Evolutionary conservation across 148 eudicot species (phyloP).

Genomic region (Amaranthus hypochondriacus): DNA sequence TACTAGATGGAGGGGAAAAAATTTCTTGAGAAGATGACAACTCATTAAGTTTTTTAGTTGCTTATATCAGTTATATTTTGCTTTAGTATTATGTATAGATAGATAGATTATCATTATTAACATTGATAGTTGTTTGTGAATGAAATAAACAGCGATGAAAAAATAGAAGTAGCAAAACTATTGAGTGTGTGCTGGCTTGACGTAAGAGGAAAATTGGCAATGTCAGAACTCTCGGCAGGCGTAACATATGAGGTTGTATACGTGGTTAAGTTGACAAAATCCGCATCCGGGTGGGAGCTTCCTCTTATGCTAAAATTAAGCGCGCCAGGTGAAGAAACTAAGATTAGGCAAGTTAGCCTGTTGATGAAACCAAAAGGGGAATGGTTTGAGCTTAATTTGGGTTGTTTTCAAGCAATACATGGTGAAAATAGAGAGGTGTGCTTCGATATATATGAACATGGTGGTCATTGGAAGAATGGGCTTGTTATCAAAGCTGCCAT

Average conservation of each 20-base stretch:
- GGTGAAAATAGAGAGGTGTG: conserved; percentile 23
- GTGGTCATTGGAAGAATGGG: conserved; percentile 31
- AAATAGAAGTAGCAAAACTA: conserved; percentile 32
- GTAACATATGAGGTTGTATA: conserved; percentile 19
- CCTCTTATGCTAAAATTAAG: conserved; percentile 18
- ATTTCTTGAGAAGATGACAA: too few relatives aligned
- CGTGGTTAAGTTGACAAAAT: conserved; percentile 28
- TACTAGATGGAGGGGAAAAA: too few relatives aligned
- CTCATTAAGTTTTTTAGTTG: too few relatives aligned
- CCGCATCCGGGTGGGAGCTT: conserved; percentile 33
- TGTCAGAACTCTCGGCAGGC: conserved; percentile 27
- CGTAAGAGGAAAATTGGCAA: conserved; percentile 24
- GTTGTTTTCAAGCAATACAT: conserved; percentile 14
- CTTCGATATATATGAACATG: conserved; percentile 29
- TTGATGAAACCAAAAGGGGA: conserved; percentile 25
- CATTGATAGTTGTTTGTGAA: too few relatives aligned
- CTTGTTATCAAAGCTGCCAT: conserved; percentile 27
- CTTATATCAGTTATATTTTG: too few relatives aligned
- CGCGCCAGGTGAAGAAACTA: conserved; percentile 13
- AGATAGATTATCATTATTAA: too few relatives aligned
- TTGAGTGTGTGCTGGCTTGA: conserved; percentile 28
- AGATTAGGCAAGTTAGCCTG: conserved; percentile 23
- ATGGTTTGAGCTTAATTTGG: conserved; percentile 32
- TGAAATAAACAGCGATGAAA: conserved; percentile 22
- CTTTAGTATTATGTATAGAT: too few relatives aligned